Percentiles rank a stretch among this genome's conserved stretches.
Conservation (phyloP, 2,329 filamentous ascomycete genomes). For the Neodidymelliopsis sp. region DNA sequence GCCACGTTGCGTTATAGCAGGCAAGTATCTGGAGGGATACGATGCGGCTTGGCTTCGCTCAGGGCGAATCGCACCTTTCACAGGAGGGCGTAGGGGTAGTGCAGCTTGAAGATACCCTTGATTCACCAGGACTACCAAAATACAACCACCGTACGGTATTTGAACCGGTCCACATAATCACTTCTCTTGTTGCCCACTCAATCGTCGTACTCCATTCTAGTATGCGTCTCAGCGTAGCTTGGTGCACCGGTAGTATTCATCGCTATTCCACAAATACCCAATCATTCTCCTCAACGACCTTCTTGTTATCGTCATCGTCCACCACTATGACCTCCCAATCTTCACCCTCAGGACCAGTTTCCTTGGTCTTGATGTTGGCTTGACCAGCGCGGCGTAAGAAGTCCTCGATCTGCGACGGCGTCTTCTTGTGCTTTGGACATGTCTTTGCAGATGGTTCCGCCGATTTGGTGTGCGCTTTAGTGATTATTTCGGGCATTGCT, state of each 20-base stretch:
- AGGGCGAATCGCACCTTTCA: neutral
- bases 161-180: no score
- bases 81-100: neutral
- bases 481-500: neutral
- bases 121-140: neutral
- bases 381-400: slow-evolving; percentile 10
- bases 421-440: neutral
- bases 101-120: slow-evolving; percentile 15
- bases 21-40: neutral
- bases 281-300: neutral
- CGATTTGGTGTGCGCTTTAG: neutral
- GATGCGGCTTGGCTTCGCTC: neutral
- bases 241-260: neutral
- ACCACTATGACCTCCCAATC: neutral
- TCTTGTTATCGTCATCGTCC: neutral
- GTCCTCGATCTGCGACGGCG: slow-evolving; percentile 9
- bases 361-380: slow-evolving; percentile 9
- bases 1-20: neutral
- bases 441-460: neutral
- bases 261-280: neutral
- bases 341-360: neutral
- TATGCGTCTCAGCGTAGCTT: no score
- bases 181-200: no score
- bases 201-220: no score
- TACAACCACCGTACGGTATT: no score